A percentile compares a stretch with the other conserved stretches of the same genome.
phyloP scores from a whole-genome alignment of 805 yeast species.

The Candida palmyrensis region DNA sequence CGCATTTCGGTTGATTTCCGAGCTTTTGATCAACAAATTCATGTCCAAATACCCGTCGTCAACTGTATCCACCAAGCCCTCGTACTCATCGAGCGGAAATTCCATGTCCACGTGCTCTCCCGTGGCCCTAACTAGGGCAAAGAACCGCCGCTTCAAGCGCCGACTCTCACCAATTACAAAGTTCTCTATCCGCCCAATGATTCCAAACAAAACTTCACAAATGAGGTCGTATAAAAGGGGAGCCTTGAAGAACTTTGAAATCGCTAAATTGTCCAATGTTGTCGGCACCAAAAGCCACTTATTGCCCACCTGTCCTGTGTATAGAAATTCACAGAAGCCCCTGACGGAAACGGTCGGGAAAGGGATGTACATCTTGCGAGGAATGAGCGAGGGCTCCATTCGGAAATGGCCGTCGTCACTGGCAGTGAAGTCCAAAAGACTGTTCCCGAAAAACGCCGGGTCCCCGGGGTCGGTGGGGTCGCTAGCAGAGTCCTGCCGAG shows the following conservation, averaged over 20 bases:
- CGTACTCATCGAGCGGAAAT: conserved; percentile 47
- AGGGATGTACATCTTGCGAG: conserved; percentile 67
- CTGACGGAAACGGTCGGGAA: conserved; percentile 55
- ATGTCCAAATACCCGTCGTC: conserved; percentile 65
- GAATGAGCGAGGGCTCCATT: conserved; percentile 60
- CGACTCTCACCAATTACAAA: conserved; percentile 39
- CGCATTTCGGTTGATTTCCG: conserved; percentile 21
- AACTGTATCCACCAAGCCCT: conserved; percentile 50
- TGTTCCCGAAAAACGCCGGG: conserved; percentile 7
- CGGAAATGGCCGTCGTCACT: conserved; percentile 23
- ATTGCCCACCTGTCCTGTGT: conserved; percentile 75
- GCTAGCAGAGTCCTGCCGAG: background rate
- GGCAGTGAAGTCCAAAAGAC: conserved; percentile 29
- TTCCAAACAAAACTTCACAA: conserved; percentile 62
- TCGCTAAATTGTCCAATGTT: conserved; percentile 55
- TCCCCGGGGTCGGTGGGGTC: background rate
- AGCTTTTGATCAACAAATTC: conserved; percentile 45
- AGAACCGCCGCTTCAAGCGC: conserved; percentile 25
- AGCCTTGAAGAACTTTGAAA: conserved; percentile 62
- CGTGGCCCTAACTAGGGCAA: conserved; percentile 19
- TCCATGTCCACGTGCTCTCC: conserved; percentile 16
- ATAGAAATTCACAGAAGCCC: conserved; percentile 68
- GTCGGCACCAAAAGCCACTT: conserved; percentile 72
- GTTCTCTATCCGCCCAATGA: conserved; percentile 64
- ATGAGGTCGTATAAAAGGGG: conserved; percentile 68